Evolutionary conservation across 2,329 filamentous ascomycete species (phyloP), one percentile per base, ranked within the genome.

Genomic region (Bipolaris cookei): DNA sequence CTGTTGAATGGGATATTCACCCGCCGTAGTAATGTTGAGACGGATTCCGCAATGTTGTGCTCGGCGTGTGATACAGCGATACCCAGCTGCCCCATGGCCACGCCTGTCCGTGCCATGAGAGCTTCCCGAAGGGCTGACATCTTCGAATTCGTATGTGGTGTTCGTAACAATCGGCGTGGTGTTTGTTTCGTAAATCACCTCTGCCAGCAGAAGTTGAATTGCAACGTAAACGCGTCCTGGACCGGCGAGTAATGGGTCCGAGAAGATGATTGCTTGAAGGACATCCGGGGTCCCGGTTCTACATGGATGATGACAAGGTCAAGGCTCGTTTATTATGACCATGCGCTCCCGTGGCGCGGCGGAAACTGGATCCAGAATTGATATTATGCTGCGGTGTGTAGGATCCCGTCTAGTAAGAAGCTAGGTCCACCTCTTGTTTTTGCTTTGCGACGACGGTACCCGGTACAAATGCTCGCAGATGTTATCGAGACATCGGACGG

Each of bases 1-100:
- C 76, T 80, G 65, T 83, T 85, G 66, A 79, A 80, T 5, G 83
- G 82, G 59, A 88, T 83, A 68, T 83, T 80, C 58, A 88, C 81
- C 55, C 86, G 81, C 67, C 71, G 69, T 21, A 72, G 61, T 48
- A 77, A 64, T 14, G 66, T 65, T 30, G 72, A 69, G 43, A 73
- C 59, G 28, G 64, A 48, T 18, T 69, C 64, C 41, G 62, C 61
- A 23, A 73, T 59, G 55, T 70, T 66, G 42, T 66, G 68, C 57
- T 74, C 71, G 45, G 67, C 64, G 48, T 67, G 61, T 53, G 70
- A 69, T 43, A 72, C 59, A 35, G 58, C 66, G 20, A 65, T 55
- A 46, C 68, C 67, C 25, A 76, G 59, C 48, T 72, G 70, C 25
- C 55, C 68, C 64, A 75, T 58, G 51, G 65, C 68, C 58, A 65